Percentiles rank a stretch among this genome's conserved stretches.
Conservation (phyloP, 192 early-diverging fungal species). For the Linnemannia schmuckeri region DNA sequence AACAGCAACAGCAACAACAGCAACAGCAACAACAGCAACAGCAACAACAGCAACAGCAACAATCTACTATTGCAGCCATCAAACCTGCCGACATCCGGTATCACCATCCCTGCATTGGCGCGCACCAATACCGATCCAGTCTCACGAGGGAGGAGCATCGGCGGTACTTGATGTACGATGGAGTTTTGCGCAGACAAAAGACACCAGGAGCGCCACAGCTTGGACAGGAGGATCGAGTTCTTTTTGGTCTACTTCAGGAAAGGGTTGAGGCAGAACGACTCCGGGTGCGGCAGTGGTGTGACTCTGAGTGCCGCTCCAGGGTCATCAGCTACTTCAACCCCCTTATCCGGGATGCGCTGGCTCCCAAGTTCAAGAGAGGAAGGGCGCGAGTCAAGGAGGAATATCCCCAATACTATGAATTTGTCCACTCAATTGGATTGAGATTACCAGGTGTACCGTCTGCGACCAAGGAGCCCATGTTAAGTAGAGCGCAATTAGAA, state of each 20-base stretch:
- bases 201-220: not conserved
- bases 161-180: conserved; percentile 39
- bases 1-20: conserved; percentile 7
- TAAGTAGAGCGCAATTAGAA: conserved; percentile 1
- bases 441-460: conserved; percentile 25
- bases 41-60: conserved; percentile 10
- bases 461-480: conserved; percentile 31
- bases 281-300: conserved; percentile 41
- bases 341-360: conserved; percentile 23
- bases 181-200: conserved; percentile 13
- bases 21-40: not conserved
- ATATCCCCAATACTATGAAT: conserved; percentile 43
- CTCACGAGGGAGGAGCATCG: conserved; percentile 45
- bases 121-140: conserved; percentile 33
- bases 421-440: conserved; percentile 37
- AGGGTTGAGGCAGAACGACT: conserved; percentile 34
- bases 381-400: conserved; percentile 29
- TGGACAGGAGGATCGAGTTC: conserved; percentile 21
- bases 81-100: not conserved
- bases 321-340: conserved; percentile 27
- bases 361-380: conserved; percentile 30
- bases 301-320: conserved; percentile 16
- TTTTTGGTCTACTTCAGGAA: conserved; percentile 29
- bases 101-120: conserved; percentile 39
- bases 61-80: conserved; percentile 11